Evolutionary conservation across 192 early-diverging fungal genomes (phyloP), one percentile per base, ranked within the genome.

Genomic region (Podila epicladia): DNA sequence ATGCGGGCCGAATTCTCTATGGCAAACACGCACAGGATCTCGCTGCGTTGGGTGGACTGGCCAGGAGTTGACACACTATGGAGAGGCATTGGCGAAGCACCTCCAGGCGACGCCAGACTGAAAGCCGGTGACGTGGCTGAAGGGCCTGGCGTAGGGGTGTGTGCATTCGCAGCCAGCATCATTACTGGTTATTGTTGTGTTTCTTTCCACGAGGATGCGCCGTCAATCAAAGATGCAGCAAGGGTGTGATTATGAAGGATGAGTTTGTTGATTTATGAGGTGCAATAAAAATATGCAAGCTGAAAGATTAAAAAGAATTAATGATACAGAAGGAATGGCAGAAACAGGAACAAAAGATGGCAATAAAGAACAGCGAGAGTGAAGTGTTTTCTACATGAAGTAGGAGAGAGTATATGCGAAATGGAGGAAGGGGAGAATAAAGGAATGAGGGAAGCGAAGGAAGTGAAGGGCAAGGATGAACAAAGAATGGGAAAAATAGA

Each of bases 21-120:
- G 3, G 85, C 89, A 83, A 90, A 82, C 4, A 88, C 87, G 49
- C 86, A 86, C 5, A 85, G 83, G 38, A 90, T 85, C 62, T 90
- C 87, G 55, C 82, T 84, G 41, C 85, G 75, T 5, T 85, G 76
- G n/a, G 71, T 65, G 20, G 83, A 66, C 2, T 80, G 71, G 2
- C 77, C 77, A 37, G 77, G 77, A 0, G 77, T 80, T 17, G 77
- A 72, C 8, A 80, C 77, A 26, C 55, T 80, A 20, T 80, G 77
- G 4, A 80, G 65, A 4, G 77, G 77, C 77, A 80, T 80, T 9
- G 77, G 77, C 5, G 77, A 80, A 24, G 77, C 65, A 22, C 77
- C 70, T 3, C 77, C 77, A 19, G 77, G 77, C 4, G 77, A 80
- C 20, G 77, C 60, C 26, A 80, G 5, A 17, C 67, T 55, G 29